Evolutionary conservation across 371 early-diverging fungal species (phyloP).

Genomic region (Mucor circinelloides): DNA sequence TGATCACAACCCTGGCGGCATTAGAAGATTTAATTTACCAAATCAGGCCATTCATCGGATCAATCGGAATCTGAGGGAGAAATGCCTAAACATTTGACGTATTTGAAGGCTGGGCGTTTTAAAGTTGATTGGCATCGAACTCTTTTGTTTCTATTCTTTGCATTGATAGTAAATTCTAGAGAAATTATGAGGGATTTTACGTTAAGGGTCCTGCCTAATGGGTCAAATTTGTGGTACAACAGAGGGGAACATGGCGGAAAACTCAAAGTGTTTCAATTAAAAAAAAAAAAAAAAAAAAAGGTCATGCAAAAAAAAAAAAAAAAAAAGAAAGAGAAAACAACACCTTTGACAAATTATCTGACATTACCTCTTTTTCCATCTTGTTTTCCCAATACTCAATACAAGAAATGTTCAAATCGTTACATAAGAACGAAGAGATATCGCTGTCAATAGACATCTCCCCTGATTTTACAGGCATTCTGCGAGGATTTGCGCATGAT

Average conservation of each 20-base stretch:
- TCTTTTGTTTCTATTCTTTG: neutral
- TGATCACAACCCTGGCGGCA: too few relatives aligned
- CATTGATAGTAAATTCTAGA: neutral
- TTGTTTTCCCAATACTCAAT: too few relatives aligned
- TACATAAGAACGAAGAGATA: slow-evolving; percentile 13
- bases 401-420: neutral
- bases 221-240: neutral
- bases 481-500: slow-evolving; percentile 23
- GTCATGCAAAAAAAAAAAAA: neutral
- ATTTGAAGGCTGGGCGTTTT: neutral
- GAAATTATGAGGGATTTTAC: neutral
- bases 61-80: neutral
- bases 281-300: too few relatives aligned
- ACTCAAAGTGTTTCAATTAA: neutral
- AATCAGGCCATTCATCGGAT: neutral
- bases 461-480: slow-evolving; percentile 21
- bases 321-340: neutral
- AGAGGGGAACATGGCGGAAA: neutral
- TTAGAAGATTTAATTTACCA: too few relatives aligned
- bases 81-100: neutral
- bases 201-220: neutral
- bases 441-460: slow-evolving; percentile 10
- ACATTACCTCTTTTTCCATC: neutral
- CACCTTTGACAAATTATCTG: neutral
- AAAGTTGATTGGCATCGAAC: neutral